Conservation (phyloP, 148 eudicot species). For the Pharnaceum exiguum region DNA sequence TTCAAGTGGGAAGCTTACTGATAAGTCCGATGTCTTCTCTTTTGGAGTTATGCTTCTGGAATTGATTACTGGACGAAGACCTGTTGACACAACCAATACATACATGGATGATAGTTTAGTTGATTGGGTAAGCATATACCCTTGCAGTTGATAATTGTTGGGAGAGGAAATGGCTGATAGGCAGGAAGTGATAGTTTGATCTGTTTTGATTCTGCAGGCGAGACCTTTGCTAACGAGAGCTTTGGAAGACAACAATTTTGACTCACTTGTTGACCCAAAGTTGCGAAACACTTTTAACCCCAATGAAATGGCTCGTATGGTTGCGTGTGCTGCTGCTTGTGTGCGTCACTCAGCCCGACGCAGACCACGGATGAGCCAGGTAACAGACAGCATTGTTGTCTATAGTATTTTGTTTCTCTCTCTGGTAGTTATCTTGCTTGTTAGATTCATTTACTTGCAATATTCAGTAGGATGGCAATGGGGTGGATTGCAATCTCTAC, state of each 20-base stretch:
- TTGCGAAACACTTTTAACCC: conserved; percentile 48
- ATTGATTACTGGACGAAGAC: conserved; percentile 84
- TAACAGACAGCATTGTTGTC: conserved; percentile 11
- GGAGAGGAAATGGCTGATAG: neutral
- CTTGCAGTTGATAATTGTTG: neutral
- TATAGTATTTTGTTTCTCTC: neutral
- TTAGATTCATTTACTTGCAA: no score
- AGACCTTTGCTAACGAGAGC: conserved; percentile 86
- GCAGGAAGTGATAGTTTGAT: neutral
- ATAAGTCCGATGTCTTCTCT: conserved; percentile 93
- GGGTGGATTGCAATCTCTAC: neutral
- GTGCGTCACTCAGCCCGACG: conserved; percentile 92
- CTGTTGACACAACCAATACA: conserved; percentile 59
- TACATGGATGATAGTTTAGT: conserved; percentile 90
- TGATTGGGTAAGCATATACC: conserved; percentile 68
- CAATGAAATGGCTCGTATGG: conserved; percentile 82
- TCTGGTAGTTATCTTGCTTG: no score
- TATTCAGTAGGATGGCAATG: no score
- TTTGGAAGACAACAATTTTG: conserved; percentile 77
- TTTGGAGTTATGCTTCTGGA: conserved; percentile 88
- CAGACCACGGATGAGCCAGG: conserved; percentile 94
- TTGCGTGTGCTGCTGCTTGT: conserved; percentile 94
- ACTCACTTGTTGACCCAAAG: conserved; percentile 56
- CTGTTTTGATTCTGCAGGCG: conserved; percentile 44
- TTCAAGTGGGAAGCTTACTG: conserved; percentile 87